Conservation (phyloP, 2,329 filamentous ascomycete species). For the Botrytis fabae region DNA sequence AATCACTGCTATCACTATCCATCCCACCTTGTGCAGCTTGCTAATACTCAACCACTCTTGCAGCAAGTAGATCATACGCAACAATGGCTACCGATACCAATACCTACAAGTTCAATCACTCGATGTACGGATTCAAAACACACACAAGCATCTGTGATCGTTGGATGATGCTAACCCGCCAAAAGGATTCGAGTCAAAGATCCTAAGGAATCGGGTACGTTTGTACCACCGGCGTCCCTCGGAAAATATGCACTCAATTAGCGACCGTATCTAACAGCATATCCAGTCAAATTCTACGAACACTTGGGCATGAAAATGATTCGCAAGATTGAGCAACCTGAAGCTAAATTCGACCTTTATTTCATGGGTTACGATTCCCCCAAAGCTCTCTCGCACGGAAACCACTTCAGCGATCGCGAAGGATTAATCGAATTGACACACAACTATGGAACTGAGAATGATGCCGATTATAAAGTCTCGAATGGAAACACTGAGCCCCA, state of each 20-base stretch:
- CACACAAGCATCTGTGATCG: background rate
- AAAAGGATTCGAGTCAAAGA: slow-evolving; percentile 90
- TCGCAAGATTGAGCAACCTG: slow-evolving; percentile 77
- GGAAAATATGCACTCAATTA: background rate
- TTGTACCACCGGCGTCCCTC: background rate
- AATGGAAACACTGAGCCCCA: slow-evolving; percentile 89
- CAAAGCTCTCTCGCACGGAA: slow-evolving; percentile 69
- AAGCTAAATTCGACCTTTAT: slow-evolving; percentile 92
- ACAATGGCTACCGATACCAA: slow-evolving; percentile 64
- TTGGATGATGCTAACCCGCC: slow-evolving; percentile 26
- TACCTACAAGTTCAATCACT: slow-evolving; percentile 85
- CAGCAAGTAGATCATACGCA: slow-evolving; percentile 38
- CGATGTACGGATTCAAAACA: slow-evolving; percentile 60
- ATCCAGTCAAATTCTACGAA: slow-evolving; percentile 83
- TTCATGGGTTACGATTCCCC: slow-evolving; percentile 88
- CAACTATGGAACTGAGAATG: slow-evolving; percentile 86
- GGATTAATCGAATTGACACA: slow-evolving; percentile 85
- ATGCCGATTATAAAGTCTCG: slow-evolving; percentile 75
- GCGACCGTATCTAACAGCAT: background rate
- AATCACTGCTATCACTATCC: background rate
- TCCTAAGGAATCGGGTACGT: slow-evolving; percentile 71
- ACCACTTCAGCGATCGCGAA: slow-evolving; percentile 76
- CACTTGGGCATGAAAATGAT: slow-evolving; percentile 85
- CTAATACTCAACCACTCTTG: slow-evolving; percentile 30
- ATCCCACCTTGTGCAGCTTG: background rate